phyloP scores from a whole-genome alignment of 2,329 filamentous ascomycete species.

The Tolypocladium guangdongense region DNA sequence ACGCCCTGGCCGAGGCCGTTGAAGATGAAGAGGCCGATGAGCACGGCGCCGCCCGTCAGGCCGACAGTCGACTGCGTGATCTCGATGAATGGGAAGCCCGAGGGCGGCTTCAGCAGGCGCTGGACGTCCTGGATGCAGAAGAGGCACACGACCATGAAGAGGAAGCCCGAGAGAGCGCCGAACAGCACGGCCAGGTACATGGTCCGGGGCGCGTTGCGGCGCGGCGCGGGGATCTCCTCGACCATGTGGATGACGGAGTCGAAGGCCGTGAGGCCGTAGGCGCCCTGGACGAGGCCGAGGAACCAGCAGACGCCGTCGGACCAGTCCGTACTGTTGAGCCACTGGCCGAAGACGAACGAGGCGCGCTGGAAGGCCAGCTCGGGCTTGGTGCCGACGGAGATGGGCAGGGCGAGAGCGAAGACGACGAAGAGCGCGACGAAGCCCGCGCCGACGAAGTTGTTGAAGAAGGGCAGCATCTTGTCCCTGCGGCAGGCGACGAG shows the following conservation, averaged over 20 bases:
- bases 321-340: constrained; percentile 38
- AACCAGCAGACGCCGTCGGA: constrained; percentile 46
- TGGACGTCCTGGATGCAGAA: constrained; percentile 38
- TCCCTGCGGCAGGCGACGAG: constrained; percentile 36
- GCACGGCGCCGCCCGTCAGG: constrained; percentile 26
- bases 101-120: constrained; percentile 24
- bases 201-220: constrained; percentile 36
- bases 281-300: constrained; percentile 43
- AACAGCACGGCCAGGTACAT: constrained; percentile 41
- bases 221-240: constrained; percentile 42
- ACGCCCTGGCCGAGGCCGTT: constrained; percentile 44
- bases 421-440: constrained; percentile 42
- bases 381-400: constrained; percentile 35
- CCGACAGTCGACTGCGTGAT: constrained; percentile 27
- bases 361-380: constrained; percentile 35
- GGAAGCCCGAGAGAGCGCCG: constrained; percentile 36
- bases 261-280: constrained; percentile 44
- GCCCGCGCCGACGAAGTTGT: constrained; percentile 43
- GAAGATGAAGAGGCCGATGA: constrained; percentile 42
- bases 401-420: constrained; percentile 38
- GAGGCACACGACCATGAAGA: constrained; percentile 41
- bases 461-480: constrained; percentile 33
- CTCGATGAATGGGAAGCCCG: constrained; percentile 37
- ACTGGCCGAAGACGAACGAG: constrained; percentile 40
- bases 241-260: constrained; percentile 49